Conservation (phyloP, 1,284 basidiomycete species). For the Acaromyces ingoldii region DNA sequence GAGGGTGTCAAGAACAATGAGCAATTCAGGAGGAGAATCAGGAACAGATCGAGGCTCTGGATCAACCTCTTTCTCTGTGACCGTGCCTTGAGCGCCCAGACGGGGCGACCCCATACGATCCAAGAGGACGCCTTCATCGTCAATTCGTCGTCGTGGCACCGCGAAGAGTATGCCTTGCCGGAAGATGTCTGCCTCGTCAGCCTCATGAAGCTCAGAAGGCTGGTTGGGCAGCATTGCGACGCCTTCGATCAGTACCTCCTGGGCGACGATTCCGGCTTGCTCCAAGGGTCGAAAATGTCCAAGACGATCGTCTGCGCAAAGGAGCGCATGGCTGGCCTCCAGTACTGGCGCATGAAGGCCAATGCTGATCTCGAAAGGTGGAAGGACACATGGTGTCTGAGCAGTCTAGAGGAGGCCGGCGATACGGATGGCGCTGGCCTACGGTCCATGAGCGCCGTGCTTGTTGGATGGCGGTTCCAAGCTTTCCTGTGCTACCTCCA, state of each 20-base stretch:
- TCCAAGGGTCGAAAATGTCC: neutral
- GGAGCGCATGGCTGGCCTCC: constrained; percentile 19
- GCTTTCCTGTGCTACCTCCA: constrained; percentile 37
- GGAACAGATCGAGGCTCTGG: constrained; percentile 38
- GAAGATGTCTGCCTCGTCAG: constrained; percentile 36
- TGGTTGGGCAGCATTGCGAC: constrained; percentile 28
- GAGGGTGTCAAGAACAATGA: constrained; percentile 22
- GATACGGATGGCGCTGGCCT: neutral
- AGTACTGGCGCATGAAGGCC: constrained; percentile 33
- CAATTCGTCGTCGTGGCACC: constrained; percentile 36
- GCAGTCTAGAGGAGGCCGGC: neutral
- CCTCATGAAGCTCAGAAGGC: constrained; percentile 33
- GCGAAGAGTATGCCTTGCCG: constrained; percentile 37
- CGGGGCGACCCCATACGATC: constrained; percentile 38
- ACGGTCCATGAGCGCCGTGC: constrained; percentile 11
- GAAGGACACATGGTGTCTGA: constrained; percentile 39
- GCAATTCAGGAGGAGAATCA: constrained; percentile 32
- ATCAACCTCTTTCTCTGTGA: constrained; percentile 39
- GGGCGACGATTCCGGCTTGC: neutral
- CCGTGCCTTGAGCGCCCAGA: constrained; percentile 36
- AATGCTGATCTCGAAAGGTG: constrained; percentile 36
- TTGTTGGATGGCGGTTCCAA: constrained; percentile 33
- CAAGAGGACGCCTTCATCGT: constrained; percentile 29
- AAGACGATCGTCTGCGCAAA: neutral
- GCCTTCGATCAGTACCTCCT: constrained; percentile 26